These are phyloP conservation scores for Russula olivacea DNA, from an alignment of 768 basidiomycete species.

Conservation along the genomic window DNA sequence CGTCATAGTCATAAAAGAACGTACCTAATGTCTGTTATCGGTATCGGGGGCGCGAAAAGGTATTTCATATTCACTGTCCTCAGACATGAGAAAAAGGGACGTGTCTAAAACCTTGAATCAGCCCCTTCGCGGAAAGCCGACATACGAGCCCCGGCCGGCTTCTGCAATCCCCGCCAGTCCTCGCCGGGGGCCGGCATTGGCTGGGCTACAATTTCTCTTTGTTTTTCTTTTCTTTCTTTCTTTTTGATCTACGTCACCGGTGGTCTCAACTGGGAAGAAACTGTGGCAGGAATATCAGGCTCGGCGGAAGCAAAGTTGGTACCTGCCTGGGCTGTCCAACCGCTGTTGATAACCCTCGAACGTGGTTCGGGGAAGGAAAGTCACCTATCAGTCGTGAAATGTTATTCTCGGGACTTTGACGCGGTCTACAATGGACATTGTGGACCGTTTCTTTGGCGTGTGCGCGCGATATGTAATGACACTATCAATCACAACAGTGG, in stretches of 20 bases:
- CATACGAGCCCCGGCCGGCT: not conserved
- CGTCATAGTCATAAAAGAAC: constrained; percentile 1
- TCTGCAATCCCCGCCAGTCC: not conserved
- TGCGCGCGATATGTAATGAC: not conserved
- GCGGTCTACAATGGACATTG: not conserved
- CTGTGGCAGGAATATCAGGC: not conserved
- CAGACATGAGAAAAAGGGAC: not conserved
- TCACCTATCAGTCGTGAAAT: not conserved
- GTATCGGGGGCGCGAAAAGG: not conserved
- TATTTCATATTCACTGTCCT: not conserved
- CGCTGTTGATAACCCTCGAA: constrained; percentile 9
- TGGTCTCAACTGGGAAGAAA: not conserved
- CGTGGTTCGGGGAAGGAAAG: constrained; percentile 1
- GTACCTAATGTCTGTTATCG: not conserved
- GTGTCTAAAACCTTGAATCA: constrained; percentile 2
- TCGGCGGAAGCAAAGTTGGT: not conserved
- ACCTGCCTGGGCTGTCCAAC: not conserved
- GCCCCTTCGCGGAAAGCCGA: not conserved
- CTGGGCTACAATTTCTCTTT: not conserved
- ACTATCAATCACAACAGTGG: not conserved
- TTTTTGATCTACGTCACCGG: not conserved
- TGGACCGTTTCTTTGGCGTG: not conserved
- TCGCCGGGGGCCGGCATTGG: not conserved
- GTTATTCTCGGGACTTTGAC: not conserved
- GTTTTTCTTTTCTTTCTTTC: not conserved